A percentile compares a stretch with the other conserved stretches of the same genome.
phyloP scores from a whole-genome alignment of 805 yeast genomes.

The Vanderwaltozyma polyspora region DNA sequence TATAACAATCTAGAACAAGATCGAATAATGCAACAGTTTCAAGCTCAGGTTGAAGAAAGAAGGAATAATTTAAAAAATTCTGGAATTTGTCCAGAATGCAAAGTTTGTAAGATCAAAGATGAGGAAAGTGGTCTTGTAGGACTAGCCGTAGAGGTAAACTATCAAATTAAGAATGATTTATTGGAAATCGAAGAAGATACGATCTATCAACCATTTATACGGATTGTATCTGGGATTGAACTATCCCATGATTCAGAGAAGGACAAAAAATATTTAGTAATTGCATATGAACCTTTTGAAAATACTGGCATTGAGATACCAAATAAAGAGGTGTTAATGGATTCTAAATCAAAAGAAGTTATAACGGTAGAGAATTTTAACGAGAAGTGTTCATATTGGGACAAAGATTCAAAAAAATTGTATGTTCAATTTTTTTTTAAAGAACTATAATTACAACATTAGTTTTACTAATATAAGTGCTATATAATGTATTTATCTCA shows the following conservation, averaged over 20 bases:
- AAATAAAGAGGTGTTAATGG: conserved; percentile 29
- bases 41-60: conserved; percentile 10
- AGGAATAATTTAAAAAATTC: conserved; percentile 4
- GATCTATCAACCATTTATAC: conserved; percentile 40
- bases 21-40: conserved; percentile 22
- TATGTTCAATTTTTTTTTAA: conserved; percentile 58
- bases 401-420: conserved; percentile 53
- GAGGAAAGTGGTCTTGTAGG: conserved; percentile 51
- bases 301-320: conserved; percentile 71
- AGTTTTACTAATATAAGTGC: too few relatives aligned
- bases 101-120: conserved; percentile 58
- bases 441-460: conserved; percentile 1
- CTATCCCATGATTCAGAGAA: conserved; percentile 41
- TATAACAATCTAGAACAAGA: conserved; percentile 11
- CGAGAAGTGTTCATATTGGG: conserved; percentile 57
- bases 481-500: too few relatives aligned
- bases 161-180: conserved; percentile 32
- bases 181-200: conserved; percentile 1
- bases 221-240: conserved; percentile 74
- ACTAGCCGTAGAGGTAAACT: conserved; percentile 48
- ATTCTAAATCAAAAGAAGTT: conserved; percentile 25
- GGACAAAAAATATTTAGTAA: conserved; percentile 45
- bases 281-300: conserved; percentile 88
- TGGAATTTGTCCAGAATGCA: conserved; percentile 46
- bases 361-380: conserved; percentile 27